Base-by-base conservation (phyloP, 768 basidiomycete genomes). In the Lactifluus hygrophoroides region DNA sequence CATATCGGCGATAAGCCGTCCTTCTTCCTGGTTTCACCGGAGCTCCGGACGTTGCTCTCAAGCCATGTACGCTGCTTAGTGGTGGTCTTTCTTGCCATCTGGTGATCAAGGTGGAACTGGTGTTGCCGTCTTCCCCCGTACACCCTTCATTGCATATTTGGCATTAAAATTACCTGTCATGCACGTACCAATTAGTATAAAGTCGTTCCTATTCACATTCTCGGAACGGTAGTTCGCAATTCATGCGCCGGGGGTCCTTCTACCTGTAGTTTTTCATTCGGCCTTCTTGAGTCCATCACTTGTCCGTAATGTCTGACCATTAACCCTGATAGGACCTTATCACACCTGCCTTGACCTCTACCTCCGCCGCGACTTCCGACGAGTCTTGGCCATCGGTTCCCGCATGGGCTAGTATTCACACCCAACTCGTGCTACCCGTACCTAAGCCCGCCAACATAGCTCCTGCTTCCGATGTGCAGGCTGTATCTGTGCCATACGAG, bases 361-460 rank as follows among this genome's bases (percentile, higher is more conserved):
- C 70, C 37, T 76, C 76, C 28, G 75, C 74, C 32, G 71, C 74
- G 23, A 69, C 71, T 3, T 77, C 77, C 9, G 76, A 77, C 56
- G 75, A 75, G 59, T 76, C 74, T 16, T 72, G 68, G 14, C 69
- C 69, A 27, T 69, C 71, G 66, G 66, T 17, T 64, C 69, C 17
- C 60, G 27, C 30, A 10, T 53, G 30, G 37, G 28, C 44, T 42
- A 14, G 32, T 48, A 56, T 54, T 58, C 47, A 53, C 44, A 30
- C 34, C 28, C 58, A 66, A 28, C 16, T 56, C 25, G 43, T 60
- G 17, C 3, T 38, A 2, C 53, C 58, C 10, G 25, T 14, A 14
- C 48, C 43, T 19, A 45, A 55, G n/a, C 17, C 48, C 6, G 3
- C n/a, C 48, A 46, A 32, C 16, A 21, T 27, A 6, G 16, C 57